phyloP scores from a whole-genome alignment of 2,329 filamentous ascomycete species.

The Pezicula rhizophila region DNA sequence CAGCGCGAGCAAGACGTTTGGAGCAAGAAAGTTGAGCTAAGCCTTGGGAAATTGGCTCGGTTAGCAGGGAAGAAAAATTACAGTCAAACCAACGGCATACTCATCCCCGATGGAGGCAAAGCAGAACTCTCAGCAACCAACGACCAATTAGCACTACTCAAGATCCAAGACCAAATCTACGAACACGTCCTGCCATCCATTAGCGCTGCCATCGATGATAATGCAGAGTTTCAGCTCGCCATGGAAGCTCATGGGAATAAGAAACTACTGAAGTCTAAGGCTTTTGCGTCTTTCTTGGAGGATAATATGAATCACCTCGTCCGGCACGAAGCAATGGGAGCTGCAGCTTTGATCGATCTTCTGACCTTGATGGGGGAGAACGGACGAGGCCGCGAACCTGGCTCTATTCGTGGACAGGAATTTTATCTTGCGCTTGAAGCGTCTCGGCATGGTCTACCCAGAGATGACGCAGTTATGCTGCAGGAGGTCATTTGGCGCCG shows the following conservation, averaged over 20 bases:
- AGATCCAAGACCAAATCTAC: conserved; percentile 75
- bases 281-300: conserved; percentile 65
- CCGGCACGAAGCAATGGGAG: conserved; percentile 63
- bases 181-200: conserved; percentile 63
- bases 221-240: conserved; percentile 70
- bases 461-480: conserved; percentile 49
- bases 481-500: conserved; percentile 78
- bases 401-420: conserved; percentile 47
- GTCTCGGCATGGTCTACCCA: conserved; percentile 40
- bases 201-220: conserved; percentile 68
- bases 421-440: conserved; percentile 55
- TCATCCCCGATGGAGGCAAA: conserved; percentile 26
- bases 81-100: conserved; percentile 31
- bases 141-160: conserved; percentile 38
- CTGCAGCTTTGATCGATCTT: conserved; percentile 62
- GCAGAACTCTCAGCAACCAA: conserved; percentile 27
- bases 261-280: conserved; percentile 53
- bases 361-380: conserved; percentile 64
- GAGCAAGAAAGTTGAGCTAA: conserved; percentile 91
- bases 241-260: conserved; percentile 52
- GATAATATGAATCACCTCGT: conserved; percentile 65
- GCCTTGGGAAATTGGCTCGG: conserved; percentile 75
- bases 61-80: conserved; percentile 51
- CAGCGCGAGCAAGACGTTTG: conserved; percentile 73
- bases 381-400: conserved; percentile 33